These are phyloP conservation scores for Apiotrichum laibachii DNA, from an alignment of 1,284 basidiomycete species.

Conservation along the genomic window DNA sequence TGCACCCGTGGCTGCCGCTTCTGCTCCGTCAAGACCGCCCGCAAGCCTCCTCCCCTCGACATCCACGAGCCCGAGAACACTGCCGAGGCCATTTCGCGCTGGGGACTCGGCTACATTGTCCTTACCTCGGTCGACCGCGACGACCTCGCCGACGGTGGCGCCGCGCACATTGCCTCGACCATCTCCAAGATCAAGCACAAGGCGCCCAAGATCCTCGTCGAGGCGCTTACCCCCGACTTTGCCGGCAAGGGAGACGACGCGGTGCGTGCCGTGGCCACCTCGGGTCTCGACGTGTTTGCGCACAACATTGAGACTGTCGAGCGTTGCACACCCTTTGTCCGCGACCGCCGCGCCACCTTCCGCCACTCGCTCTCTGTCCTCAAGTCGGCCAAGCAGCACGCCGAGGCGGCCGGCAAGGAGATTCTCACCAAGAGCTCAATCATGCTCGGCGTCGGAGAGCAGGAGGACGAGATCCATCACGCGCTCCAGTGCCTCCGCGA, in stretches of 20 bases:
- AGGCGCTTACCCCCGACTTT: slow-evolving; percentile 96
- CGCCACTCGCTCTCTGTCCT: slow-evolving; percentile 83
- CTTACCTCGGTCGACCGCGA: slow-evolving; percentile 96
- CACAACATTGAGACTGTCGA: slow-evolving; percentile 98
- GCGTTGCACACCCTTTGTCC: slow-evolving; percentile 86
- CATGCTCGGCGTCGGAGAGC: slow-evolving; percentile 97
- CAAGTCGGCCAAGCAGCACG: slow-evolving; percentile 75
- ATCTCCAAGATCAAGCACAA: slow-evolving; percentile 95
- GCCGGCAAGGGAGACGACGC: slow-evolving; percentile 66
- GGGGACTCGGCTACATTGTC: slow-evolving; percentile 98
- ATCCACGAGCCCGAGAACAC: slow-evolving; percentile 97
- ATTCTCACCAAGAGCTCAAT: slow-evolving; percentile 96
- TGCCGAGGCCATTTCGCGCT: slow-evolving; percentile 94
- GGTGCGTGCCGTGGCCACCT: slow-evolving; percentile 79
- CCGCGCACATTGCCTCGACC: slow-evolving; percentile 90
- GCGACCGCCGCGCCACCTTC: slow-evolving; percentile 92
- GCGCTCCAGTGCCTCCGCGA: slow-evolving; percentile 82
- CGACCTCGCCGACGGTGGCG: slow-evolving; percentile 88
- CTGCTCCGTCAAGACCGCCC: slow-evolving; percentile 94
- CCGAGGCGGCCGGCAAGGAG: slow-evolving; percentile 71
- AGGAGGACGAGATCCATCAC: slow-evolving; percentile 75
- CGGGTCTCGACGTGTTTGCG: slow-evolving; percentile 94
- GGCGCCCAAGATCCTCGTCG: slow-evolving; percentile 91
- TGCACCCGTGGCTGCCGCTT: slow-evolving; percentile 98
- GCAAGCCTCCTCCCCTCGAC: slow-evolving; percentile 83